Evolutionary conservation across 2,329 filamentous ascomycete genomes (phyloP).

Genomic region (Penicillium sp.): DNA sequence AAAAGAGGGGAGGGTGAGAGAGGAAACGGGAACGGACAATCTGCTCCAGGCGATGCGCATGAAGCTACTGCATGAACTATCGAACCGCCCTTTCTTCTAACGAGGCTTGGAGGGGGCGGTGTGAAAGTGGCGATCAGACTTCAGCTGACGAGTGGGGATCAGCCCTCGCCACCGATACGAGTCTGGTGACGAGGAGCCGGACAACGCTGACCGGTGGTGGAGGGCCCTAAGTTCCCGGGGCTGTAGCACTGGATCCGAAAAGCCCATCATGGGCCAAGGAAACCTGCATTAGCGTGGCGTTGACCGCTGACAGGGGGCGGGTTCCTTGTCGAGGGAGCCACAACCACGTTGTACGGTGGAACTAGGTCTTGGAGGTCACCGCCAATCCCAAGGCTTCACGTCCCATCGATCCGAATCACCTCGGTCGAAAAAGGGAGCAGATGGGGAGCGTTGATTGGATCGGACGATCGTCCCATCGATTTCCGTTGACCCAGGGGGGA

Average conservation of each 20-base stretch:
- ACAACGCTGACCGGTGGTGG: constrained; percentile 14
- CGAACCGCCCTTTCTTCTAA: constrained; percentile 1
- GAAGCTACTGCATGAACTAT: constrained; percentile 24
- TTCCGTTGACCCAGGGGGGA: background rate
- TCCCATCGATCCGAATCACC: background rate
- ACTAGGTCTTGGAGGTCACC: constrained; percentile 8
- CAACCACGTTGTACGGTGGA: constrained; percentile 25
- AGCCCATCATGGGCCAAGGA: constrained; percentile 30
- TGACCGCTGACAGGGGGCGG: constrained; percentile 28
- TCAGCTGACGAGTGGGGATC: constrained; percentile 27
- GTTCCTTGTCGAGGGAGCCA: constrained; percentile 24
- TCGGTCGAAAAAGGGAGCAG: too few species aligned
- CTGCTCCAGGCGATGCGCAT: constrained; percentile 22
- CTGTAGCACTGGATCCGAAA: constrained; percentile 36
- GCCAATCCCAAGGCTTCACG: constrained; percentile 6
- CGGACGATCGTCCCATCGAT: background rate
- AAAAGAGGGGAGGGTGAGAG: background rate
- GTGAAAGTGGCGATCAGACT: constrained; percentile 28
- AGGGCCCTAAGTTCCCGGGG: constrained; percentile 34
- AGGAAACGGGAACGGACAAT: background rate
- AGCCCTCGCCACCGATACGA: constrained; percentile 17
- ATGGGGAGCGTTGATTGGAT: background rate
- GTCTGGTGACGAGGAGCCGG: constrained; percentile 19
- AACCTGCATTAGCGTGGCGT: constrained; percentile 40
- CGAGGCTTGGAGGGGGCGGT: constrained; percentile 13